These are phyloP conservation scores for Circinella umbellata DNA, from an alignment of 371 early-diverging fungal species.

Conservation along the genomic window DNA sequence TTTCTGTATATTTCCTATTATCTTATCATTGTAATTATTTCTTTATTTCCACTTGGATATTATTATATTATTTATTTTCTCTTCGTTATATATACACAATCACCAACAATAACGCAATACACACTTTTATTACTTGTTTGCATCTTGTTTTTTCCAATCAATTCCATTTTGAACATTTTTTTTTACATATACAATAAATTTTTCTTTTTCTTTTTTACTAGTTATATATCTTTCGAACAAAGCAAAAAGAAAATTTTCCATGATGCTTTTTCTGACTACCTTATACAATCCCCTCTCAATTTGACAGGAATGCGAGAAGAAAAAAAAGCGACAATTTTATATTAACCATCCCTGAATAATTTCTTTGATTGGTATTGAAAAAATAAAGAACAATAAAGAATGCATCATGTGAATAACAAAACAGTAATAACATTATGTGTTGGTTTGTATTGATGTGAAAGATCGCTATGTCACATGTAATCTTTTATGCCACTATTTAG, in stretches of 20 bases:
- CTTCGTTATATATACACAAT: not conserved
- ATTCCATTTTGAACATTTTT: not conserved
- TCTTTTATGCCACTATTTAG: slow-evolving; percentile 1
- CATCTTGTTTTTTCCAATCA: not conserved
- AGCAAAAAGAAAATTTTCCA: no score
- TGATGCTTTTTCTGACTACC: no score
- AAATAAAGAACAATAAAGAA: no score
- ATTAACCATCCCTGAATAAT: no score
- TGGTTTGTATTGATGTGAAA: not conserved
- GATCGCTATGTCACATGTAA: slow-evolving; percentile 1
- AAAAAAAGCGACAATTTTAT: no score
- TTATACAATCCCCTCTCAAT: no score
- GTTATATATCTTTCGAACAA: no score
- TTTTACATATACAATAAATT: not conserved
- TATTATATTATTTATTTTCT: not conserved
- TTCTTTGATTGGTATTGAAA: no score
- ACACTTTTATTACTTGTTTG: no score
- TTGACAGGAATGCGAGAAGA: no score
- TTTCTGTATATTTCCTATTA: not conserved
- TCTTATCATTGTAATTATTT: slow-evolving; percentile 1
- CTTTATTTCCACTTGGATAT: not conserved
- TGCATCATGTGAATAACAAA: not conserved
- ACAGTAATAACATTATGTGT: not conserved
- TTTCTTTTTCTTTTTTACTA: not conserved
- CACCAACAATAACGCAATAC: no score